A percentile compares a stretch with the other conserved stretches of the same genome.
Conservation (phyloP, 108 stramenopile species). For the Licmophora abbreviata region DNA sequence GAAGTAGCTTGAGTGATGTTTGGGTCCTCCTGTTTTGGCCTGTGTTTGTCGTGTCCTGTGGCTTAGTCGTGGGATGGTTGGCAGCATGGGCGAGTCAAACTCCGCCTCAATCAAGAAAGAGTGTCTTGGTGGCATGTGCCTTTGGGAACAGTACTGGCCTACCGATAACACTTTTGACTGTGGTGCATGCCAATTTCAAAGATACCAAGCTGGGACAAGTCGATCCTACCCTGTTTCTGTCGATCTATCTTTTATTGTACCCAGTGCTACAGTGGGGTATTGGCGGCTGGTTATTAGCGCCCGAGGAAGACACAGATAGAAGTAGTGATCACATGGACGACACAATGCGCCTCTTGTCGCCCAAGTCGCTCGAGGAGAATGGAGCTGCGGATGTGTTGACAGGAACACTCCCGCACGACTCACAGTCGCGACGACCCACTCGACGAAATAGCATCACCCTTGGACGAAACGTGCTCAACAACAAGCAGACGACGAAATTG, state of each 20-base stretch:
- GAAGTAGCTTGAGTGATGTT: conserved; percentile 39
- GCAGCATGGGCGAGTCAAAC: conserved; percentile 41
- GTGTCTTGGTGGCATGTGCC: conserved; percentile 58
- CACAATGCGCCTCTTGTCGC: not conserved
- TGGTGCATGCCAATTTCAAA: conserved; percentile 71
- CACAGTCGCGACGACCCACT: not conserved
- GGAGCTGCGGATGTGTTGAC: not conserved
- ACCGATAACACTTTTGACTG: conserved; percentile 75
- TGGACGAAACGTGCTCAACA: no score
- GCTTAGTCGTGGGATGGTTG: conserved; percentile 50
- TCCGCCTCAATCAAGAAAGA: conserved; percentile 30
- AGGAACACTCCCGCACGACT: not conserved
- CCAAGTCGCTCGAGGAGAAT: not conserved
- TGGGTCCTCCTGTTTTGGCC: conserved; percentile 79
- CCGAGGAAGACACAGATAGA: conserved; percentile 14
- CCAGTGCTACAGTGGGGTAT: conserved; percentile 83
- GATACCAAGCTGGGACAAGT: conserved; percentile 52
- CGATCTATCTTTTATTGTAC: conserved; percentile 72
- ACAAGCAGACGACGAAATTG: not conserved
- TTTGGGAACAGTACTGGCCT: conserved; percentile 80
- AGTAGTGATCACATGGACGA: not conserved
- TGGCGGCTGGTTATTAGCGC: conserved; percentile 73
- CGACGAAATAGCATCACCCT: no score
- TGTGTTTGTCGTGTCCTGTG: conserved; percentile 44
- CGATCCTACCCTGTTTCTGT: conserved; percentile 75